These are phyloP conservation scores for Aspergillus kassunensis DNA, from an alignment of 495 filamentous ascomycete genomes.

Conservation along the genomic window DNA sequence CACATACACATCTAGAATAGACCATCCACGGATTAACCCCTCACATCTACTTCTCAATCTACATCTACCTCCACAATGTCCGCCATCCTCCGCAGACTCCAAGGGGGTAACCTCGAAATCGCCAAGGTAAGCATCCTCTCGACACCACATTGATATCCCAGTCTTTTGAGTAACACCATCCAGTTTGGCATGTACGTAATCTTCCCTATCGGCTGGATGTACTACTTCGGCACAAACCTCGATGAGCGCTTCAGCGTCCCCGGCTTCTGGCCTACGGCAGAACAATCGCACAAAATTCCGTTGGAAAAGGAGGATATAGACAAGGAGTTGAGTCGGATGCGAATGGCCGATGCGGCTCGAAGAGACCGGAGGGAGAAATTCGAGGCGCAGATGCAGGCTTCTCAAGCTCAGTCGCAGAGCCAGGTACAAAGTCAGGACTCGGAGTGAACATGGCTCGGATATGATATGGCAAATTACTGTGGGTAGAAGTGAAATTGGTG, in stretches of 20 bases:
- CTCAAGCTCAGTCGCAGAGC: too few relatives aligned
- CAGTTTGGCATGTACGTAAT: constrained; percentile 98
- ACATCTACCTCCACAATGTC: constrained; percentile 28
- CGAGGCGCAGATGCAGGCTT: not conserved
- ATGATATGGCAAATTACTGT: too few relatives aligned
- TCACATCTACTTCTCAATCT: not conserved
- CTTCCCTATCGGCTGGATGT: constrained; percentile 99
- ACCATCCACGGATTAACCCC: too few relatives aligned
- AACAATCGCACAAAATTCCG: constrained; percentile 84
- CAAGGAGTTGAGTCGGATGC: constrained; percentile 69
- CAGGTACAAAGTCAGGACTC: constrained; percentile 22
- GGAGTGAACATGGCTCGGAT: too few relatives aligned
- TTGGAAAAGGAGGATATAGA: constrained; percentile 84
- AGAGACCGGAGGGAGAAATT: constrained; percentile 49
- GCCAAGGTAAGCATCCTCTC: constrained; percentile 80
- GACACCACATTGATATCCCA: too few relatives aligned
- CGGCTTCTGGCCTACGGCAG: constrained; percentile 89
- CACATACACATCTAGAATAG: not conserved
- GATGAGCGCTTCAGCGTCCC: constrained; percentile 83
- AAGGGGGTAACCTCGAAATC: constrained; percentile 90
- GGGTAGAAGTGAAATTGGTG: too few relatives aligned
- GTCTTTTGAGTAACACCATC: not conserved
- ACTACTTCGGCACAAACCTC: constrained; percentile 99
- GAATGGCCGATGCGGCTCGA: constrained; percentile 40
- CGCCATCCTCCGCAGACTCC: constrained; percentile 40